Conservation (phyloP, 306 rosid genomes). For the Vicia sativa region DNA sequence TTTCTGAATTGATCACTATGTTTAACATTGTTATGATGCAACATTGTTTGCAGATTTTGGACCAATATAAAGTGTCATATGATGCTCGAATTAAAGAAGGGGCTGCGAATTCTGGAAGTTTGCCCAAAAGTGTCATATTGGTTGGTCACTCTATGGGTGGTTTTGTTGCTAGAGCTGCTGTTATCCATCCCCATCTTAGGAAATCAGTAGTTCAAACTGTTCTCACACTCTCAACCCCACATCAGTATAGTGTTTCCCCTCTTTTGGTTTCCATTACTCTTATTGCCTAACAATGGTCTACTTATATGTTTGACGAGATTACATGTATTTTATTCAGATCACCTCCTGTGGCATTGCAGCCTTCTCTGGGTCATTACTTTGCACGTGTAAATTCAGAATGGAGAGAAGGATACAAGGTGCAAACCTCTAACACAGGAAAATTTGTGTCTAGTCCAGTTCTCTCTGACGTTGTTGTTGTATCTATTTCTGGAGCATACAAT, state of each 20-base stretch:
- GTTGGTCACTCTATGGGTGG: constrained; percentile 99
- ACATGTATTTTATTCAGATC: constrained; percentile 70
- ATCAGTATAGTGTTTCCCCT: constrained; percentile 66
- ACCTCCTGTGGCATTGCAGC: constrained; percentile 97
- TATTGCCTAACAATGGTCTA: constrained; percentile 25
- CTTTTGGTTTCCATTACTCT: constrained; percentile 26
- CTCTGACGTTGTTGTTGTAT: constrained; percentile 82
- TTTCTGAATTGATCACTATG: constrained; percentile 29
- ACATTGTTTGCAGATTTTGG: constrained; percentile 72
- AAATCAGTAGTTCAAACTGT: constrained; percentile 89
- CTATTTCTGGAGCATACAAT: constrained; percentile 85
- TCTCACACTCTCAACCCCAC: constrained; percentile 92
- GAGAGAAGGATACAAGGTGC: constrained; percentile 81
- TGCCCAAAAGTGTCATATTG: constrained; percentile 90
- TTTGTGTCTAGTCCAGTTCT: constrained; percentile 69
- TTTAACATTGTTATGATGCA: constrained; percentile 31
- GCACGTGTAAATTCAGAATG: constrained; percentile 77
- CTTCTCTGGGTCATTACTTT: constrained; percentile 90
- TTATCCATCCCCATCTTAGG: constrained; percentile 75
- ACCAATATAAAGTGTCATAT: constrained; percentile 80
- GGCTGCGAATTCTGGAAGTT: constrained; percentile 63
- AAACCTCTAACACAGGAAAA: constrained; percentile 61
- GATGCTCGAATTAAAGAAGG: constrained; percentile 80
- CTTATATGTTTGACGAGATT: constrained; percentile 51
- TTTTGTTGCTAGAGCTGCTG: constrained; percentile 98